Evolutionary conservation across 306 rosid species (phyloP).

Genomic region (Hippophae gyantsensis): DNA sequence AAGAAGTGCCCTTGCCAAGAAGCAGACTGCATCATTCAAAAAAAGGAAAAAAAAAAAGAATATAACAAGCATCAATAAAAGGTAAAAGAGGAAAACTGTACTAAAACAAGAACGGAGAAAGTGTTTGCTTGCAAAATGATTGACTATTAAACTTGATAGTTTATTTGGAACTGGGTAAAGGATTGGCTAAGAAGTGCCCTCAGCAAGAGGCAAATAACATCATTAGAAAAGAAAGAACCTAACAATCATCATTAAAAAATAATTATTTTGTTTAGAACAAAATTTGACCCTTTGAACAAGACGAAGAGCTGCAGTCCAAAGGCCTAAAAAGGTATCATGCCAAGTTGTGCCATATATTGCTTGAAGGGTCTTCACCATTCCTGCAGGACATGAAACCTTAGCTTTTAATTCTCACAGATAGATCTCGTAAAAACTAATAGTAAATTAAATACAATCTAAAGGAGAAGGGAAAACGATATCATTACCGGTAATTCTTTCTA

Average conservation of each 20-base stretch:
- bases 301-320: slow-evolving; percentile 92
- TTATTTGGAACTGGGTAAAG: too few relatives aligned
- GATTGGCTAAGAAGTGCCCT: too few relatives aligned
- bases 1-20: too few relatives aligned
- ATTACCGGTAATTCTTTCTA: slow-evolving; percentile 71
- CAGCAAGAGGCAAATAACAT: too few relatives aligned
- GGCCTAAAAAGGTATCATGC: slow-evolving; percentile 89
- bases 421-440: slow-evolving; percentile 9
- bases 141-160: too few relatives aligned
- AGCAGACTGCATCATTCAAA: too few relatives aligned
- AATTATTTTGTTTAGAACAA: neutral
- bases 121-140: too few relatives aligned
- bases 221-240: neutral
- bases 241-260: neutral
- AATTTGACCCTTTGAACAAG: slow-evolving; percentile 82
- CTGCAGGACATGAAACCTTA: slow-evolving; percentile 37
- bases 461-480: neutral
- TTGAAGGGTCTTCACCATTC: slow-evolving; percentile 76
- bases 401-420: slow-evolving; percentile 9
- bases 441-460: slow-evolving; percentile 5
- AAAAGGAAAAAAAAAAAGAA: too few relatives aligned
- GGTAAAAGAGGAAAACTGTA: too few relatives aligned
- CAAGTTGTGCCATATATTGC: slow-evolving; percentile 88
- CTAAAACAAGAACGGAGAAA: too few relatives aligned
- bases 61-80: too few relatives aligned